Base-by-base conservation (phyloP, 768 basidiomycete genomes). In the Kwoniella mangroviensis region DNA sequence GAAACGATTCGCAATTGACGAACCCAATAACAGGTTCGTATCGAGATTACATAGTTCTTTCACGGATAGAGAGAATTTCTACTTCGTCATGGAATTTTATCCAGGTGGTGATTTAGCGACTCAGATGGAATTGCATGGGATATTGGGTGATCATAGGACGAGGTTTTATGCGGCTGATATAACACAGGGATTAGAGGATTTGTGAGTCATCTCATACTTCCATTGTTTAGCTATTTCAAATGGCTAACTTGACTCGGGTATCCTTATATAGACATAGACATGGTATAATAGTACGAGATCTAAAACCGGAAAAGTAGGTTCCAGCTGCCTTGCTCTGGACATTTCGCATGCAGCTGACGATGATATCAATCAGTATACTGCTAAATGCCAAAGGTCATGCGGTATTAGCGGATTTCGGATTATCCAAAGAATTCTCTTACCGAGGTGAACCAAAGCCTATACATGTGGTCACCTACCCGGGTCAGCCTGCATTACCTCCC, bases 161-260 rank as follows among this genome's bases (percentile, higher is more conserved):
- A 88, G 97, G 21, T 99, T 99, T 85, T 99, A 98, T 79, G 93
- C 94, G 40, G 93, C 93, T 21, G 97, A 99, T 83, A 96, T 99
- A 67, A 93, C 82, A 11, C 94, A 98, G 78, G 97, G 96, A 58
- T 90, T 96, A 42, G 94, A 97, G 84, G 94, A 94, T 49, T 86
- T 99, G 51, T 81, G 52, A 71, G 79, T 72, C 9, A 11, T 24
- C 24, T 67, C 51, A 28, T 26, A 49, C 34, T 34, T 7, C 34
- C 34, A 7, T 34, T 34, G 34, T 34, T 34, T 7, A 34, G 34
- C 49, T 51, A 51, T 51, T 51, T 9, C 11, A 15, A 51, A 51
- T 51, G 49, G 49, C 21, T 17, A 51, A 34, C 34, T 34, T 34
- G 34, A 34, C 34, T 34, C 34, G 34, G 34, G 34, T 34, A 4